These are phyloP conservation scores for Stagonosporopsis vannaccii DNA, from an alignment of 2,329 filamentous ascomycete genomes.

Conservation along the genomic window DNA sequence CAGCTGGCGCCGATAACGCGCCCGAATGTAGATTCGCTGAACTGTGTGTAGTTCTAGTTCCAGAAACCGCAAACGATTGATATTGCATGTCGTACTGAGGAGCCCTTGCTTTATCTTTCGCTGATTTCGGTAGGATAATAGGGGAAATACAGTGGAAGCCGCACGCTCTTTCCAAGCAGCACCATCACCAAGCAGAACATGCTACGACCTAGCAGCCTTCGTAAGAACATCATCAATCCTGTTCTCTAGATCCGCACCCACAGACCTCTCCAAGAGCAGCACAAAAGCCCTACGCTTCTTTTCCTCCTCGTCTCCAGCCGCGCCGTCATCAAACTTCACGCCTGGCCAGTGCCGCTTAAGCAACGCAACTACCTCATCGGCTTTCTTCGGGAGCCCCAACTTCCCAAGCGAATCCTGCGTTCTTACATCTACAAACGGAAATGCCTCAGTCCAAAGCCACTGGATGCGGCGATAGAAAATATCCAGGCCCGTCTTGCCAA, in stretches of 20 bases:
- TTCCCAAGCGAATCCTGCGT: conserved; percentile 45
- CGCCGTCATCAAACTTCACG: conserved; percentile 45
- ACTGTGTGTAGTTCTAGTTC: no score
- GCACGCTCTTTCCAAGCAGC: no score
- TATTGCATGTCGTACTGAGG: no score
- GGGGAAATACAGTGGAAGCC: no score
- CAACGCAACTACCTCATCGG: conserved; percentile 42
- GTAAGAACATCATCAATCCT: conserved; percentile 35
- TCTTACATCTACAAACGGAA: conserved; percentile 51
- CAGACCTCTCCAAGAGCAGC: conserved; percentile 47
- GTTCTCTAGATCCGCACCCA: conserved; percentile 47
- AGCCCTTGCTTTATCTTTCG: no score
- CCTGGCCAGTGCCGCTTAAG: conserved; percentile 49
- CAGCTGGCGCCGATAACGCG: no score
- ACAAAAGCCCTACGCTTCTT: conserved; percentile 50
- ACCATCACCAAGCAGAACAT: no score
- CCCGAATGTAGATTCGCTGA: no score
- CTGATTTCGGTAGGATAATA: no score
- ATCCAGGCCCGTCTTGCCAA: conserved; percentile 52
- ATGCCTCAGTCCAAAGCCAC: conserved; percentile 48
- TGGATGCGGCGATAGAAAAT: conserved; percentile 55
- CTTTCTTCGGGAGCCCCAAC: conserved; percentile 30
- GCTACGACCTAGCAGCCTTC: conserved; percentile 16
- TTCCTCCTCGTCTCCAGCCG: conserved; percentile 16
- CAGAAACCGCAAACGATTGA: no score